Evolutionary conservation across 441 rosid genomes (phyloP), one percentile per base, ranked within the genome.

Genomic region (Populus hybrid): DNA sequence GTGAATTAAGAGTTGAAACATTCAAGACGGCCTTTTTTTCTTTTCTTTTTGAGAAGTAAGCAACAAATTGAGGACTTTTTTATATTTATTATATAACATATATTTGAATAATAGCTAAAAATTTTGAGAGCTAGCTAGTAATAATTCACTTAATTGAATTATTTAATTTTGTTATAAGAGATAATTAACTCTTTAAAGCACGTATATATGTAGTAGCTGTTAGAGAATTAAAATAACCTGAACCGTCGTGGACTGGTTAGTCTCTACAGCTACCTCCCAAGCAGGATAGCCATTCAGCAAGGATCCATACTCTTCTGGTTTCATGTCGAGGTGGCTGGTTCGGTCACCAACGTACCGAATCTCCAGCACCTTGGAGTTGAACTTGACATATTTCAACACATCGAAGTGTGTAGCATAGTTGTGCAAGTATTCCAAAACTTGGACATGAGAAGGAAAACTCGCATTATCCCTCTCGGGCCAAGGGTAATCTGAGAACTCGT

Each of bases 401-500:
- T 88, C 91, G 57, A 90, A 90, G 59, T 85, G 84, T 2, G 53
- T 19, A 8, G 91, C 91, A 67, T 87, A 90, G 32, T 74, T 77
- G 63, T 81, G 80, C 81, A 90, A 76, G 82, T 90, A 90, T 4
- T 88, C 90, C 78, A 88, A 16, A 6, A 90, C 23, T 70, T 90
- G 78, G 23, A 64, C 34, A 65, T 84, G 75, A 26, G 90, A 61
- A 24, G 91, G 94, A 70, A 87, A 86, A 32, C 73, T 85, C 0
- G 78, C 66, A 66, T 86, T 81, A 34, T 85, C 89, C 70, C 87
- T 80, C n/a, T 82, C 61, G 1, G 87, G 70, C 94, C 94, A 90
- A 10, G 91, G 91, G 59, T 67, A 90, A 75, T 90, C 91, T 5
- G 94, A 86, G 80, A 90, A 90, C 84, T 90, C 86, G 9, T 69